Percentiles rank a stretch among this genome's conserved stretches.
Evolutionary conservation across 306 rosid genomes (phyloP).

Genomic region (Oxytropis ochrocephala): DNA sequence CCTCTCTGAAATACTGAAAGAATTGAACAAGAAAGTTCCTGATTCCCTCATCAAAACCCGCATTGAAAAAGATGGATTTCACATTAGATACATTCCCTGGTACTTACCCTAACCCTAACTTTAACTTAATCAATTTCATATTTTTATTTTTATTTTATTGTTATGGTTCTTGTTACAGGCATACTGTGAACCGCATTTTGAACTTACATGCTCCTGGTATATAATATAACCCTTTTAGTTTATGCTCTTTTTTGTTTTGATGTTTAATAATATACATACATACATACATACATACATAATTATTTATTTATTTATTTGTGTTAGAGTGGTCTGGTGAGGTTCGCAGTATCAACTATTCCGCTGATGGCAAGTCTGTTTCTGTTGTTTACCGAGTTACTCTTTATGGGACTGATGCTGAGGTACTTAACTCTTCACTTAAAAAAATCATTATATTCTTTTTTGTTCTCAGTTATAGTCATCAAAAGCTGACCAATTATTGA

Average conservation of each 20-base stretch:
- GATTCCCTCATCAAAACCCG: constrained; percentile 60
- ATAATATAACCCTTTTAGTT: background rate
- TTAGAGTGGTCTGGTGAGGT: constrained; percentile 90
- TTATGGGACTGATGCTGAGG: constrained; percentile 93
- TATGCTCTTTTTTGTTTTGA: background rate
- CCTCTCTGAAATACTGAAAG: constrained; percentile 61
- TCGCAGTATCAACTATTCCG: constrained; percentile 51
- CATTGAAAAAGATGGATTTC: constrained; percentile 40
- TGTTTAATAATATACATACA: background rate
- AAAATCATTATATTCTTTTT: background rate
- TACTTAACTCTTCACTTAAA: background rate
- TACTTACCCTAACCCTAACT: background rate
- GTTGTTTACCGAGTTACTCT: constrained; percentile 83
- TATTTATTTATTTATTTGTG: background rate
- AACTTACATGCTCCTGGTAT: constrained; percentile 78
- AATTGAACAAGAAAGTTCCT: constrained; percentile 76
- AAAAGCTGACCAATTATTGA: background rate
- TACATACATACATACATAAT: too few relatives aligned
- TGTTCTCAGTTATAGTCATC: background rate
- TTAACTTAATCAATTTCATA: background rate
- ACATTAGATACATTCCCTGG: constrained; percentile 69
- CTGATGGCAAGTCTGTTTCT: constrained; percentile 66
- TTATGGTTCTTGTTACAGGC: constrained; percentile 33
- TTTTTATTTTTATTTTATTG: background rate
- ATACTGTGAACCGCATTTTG: constrained; percentile 62